Evolutionary conservation across 2,329 filamentous ascomycete species (phyloP), one percentile per base, ranked within the genome.

Genomic region (Cladosporium sp.): DNA sequence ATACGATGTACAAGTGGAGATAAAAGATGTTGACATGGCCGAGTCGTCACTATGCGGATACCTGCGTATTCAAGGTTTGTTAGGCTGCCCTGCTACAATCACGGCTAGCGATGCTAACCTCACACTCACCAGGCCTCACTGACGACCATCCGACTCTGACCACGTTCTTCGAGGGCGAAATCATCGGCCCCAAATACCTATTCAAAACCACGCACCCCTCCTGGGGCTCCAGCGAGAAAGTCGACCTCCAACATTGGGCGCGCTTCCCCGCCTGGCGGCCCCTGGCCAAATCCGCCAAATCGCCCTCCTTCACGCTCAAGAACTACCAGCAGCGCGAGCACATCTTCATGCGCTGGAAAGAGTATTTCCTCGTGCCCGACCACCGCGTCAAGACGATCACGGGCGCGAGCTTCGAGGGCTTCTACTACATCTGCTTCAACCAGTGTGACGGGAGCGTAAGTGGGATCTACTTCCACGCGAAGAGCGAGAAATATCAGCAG

Each of bases 401-500:
- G 33, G 93, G 93, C 14, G 93, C 93, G 7, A 97, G 92, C 66
- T 98, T 97, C 56, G 93, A 98, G 67, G 93, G 93, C 0, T 98
- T 98, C 68, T 98, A 97, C 69, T 98, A 98, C 66, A 97, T 98
- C 60, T 96, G 91, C 74, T 97, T 97, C 75, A 95, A 97, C 70
- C 92, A 97, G 71, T 75, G 89, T 45, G 81, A 85, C 58, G 93
- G 92, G 7, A 85, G 81, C 58, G 87, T 98, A 38, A 91, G 84
- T 65, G 93, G 93, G 14, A 95, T 97, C 54, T 98, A 98, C 72
- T 98, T 95, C 69, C 93, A 98, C 73, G 87, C 89, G 10, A 95
- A 95, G 75, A 97, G 91, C 73, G 92, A 97, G 75, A 95, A 92
- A 89, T 96, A 92, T 69, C 93, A 98, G 72, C 89, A 95, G 70